Evolutionary conservation across 768 basidiomycete genomes (phyloP), one percentile per base, ranked within the genome.

Genomic region (Gymnopilus dilepis): DNA sequence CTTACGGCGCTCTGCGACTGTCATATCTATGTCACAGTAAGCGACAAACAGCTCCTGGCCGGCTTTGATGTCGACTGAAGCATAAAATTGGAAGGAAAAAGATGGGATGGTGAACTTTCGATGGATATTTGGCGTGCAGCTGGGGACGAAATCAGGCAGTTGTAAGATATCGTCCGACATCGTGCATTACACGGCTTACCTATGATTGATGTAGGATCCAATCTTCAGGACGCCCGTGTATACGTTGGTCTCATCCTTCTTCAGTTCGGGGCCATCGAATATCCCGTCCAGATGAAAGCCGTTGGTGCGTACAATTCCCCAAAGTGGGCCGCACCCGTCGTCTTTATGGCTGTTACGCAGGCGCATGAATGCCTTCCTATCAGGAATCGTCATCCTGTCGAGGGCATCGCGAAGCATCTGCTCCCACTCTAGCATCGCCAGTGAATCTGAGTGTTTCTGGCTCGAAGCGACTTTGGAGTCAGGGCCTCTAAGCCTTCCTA

Each of bases 31-130:
- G 1, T 55, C 31, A 50, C 64, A 67, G 65, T 77, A 80, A 4
- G 67, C 50, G 52, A 67, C 58, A 26, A 74, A 72, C 19, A 79
- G 67, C 58, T 78, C 72, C 62, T 79, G 77, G 13, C 72, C 73
- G n/a, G 63, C 58, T 22, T 64, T 63, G 41, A 78, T 78, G 28
- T 69, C 58, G 6, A 73, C 69, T 26, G 65, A 59, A 0, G 76
- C 75, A 30, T 61, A 67, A 2, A 77, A 61, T 37, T 72, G 62
- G 19, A 34, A 34, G 6, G 33, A 34, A 34, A 34, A 34, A 12
- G 33, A 34, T 6, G 33, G 33, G 6, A 34, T 34, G 33, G 33
- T 6, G 12, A 34, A 34, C 33, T 34, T 12, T 12, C 6, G 33
- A 6, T 12, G 6, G 33, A 34, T 12, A 34, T 34, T 34, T 34